A percentile compares a stretch with the other conserved stretches of the same genome.
These are phyloP conservation scores for Thalassiosira delicatula DNA, from an alignment of 352 stramenopile genomes.

Conservation along the genomic window DNA sequence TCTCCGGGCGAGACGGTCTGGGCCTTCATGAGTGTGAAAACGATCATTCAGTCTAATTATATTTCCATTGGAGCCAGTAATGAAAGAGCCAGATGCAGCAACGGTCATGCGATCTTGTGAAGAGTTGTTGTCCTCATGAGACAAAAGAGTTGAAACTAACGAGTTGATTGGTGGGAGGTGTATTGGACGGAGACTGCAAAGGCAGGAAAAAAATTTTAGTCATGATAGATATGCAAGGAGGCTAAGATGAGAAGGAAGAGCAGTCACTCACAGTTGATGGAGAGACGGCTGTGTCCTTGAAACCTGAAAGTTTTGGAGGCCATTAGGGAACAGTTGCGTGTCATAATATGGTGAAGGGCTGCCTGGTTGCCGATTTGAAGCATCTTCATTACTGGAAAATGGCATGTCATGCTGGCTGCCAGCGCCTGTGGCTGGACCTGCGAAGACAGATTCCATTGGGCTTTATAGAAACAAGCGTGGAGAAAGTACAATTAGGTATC, in stretches of 20 bases:
- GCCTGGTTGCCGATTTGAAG: conserved; percentile 17
- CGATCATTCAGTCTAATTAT: conserved; percentile 70
- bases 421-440: conserved; percentile 62
- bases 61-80: conserved; percentile 63
- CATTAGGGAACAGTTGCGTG: conserved; percentile 79
- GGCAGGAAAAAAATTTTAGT: too few relatives aligned
- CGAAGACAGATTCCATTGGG: conserved; percentile 82
- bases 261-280: conserved; percentile 72
- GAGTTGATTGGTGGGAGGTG: conserved; percentile 73
- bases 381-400: conserved; percentile 36
- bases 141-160: conserved; percentile 63
- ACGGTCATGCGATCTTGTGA: conserved; percentile 22
- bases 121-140: conserved; percentile 31
- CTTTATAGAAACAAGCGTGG: too few relatives aligned
- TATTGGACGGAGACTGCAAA: background rate
- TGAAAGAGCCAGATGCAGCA: conserved; percentile 46
- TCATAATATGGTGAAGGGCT: conserved; percentile 50
- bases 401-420: conserved; percentile 64
- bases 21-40: conserved; percentile 4
- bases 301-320: conserved; percentile 59
- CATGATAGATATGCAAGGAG: too few relatives aligned
- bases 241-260: too few relatives aligned
- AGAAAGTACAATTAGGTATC: background rate
- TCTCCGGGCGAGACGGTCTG: conserved; percentile 16
- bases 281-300: conserved; percentile 51